Conservation (phyloP, 2,329 filamentous ascomycete genomes). For the Epichloe festucae region DNA sequence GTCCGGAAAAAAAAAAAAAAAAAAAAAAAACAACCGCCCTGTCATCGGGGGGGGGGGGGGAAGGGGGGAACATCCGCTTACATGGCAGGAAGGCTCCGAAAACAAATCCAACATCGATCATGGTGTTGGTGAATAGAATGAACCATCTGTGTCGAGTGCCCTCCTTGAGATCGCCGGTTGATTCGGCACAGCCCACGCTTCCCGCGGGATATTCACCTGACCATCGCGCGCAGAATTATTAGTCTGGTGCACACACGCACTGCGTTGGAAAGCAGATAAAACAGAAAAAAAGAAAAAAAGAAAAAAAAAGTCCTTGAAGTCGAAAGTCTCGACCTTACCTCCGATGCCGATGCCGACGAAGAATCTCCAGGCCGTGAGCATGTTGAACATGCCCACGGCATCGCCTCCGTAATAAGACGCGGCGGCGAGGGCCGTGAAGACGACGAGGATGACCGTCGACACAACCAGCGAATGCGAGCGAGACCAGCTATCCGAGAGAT, state of each 20-base stretch:
- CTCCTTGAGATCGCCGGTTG: slow-evolving; percentile 65
- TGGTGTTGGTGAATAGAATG: slow-evolving; percentile 77
- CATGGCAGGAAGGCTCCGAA: slow-evolving; percentile 64
- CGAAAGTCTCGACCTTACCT: slow-evolving; percentile 19
- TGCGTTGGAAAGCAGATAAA: too few species aligned
- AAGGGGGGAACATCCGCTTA: slow-evolving; percentile 8
- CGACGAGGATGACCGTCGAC: slow-evolving; percentile 69
- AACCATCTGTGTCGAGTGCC: slow-evolving; percentile 83
- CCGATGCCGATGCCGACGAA: slow-evolving; percentile 72
- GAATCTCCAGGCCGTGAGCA: slow-evolving; percentile 71
- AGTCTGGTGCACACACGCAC: too few species aligned
- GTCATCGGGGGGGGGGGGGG: too few species aligned
- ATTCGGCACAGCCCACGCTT: slow-evolving; percentile 64
- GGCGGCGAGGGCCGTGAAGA: slow-evolving; percentile 71
- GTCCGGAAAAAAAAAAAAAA: slow-evolving; percentile 1
- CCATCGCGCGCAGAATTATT: too few species aligned
- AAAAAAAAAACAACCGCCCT: too few species aligned
- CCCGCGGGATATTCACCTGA: slow-evolving; percentile 66
- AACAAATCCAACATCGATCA: slow-evolving; percentile 77
- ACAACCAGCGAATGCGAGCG: slow-evolving; percentile 69
- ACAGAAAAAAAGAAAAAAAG: too few species aligned
- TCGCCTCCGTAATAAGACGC: slow-evolving; percentile 67
- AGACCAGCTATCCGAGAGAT: slow-evolving; percentile 70
- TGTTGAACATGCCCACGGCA: slow-evolving; percentile 57
- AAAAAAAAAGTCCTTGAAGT: too few species aligned